These are phyloP conservation scores for Annulohypoxylon moriforme DNA, from an alignment of 495 filamentous ascomycete genomes.

Conservation along the genomic window DNA sequence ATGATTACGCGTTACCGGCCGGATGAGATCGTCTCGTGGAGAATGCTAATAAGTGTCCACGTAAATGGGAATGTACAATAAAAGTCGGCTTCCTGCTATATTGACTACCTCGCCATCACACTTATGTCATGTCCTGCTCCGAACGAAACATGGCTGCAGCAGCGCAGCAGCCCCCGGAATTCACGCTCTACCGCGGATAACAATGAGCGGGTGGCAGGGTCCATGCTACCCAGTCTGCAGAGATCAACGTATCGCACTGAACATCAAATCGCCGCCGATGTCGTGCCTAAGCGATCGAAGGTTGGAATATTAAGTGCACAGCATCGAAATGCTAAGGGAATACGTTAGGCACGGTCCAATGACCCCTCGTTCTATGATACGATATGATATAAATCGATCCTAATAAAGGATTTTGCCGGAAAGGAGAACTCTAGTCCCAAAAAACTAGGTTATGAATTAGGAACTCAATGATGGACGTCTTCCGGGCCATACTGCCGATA, in stretches of 20 bases:
- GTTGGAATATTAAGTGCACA: neutral
- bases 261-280: constrained; percentile 37
- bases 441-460: neutral
- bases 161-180: constrained; percentile 5
- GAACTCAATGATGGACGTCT: neutral
- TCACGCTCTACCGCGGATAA: constrained; percentile 14
- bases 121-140: constrained; percentile 24
- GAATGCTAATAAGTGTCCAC: neutral
- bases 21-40: constrained; percentile 18
- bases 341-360: neutral
- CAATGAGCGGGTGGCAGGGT: constrained; percentile 12
- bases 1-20: constrained; percentile 30
- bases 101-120: constrained; percentile 34
- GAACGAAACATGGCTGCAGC: constrained; percentile 21
- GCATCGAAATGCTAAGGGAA: neutral
- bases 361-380: neutral
- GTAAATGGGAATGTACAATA: neutral
- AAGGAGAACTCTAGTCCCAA: neutral
- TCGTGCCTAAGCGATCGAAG: constrained; percentile 17
- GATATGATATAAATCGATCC: neutral
- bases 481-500: neutral
- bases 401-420: neutral
- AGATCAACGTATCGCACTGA: constrained; percentile 30
- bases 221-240: constrained; percentile 30
- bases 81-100: neutral